A percentile compares a stretch with the other conserved stretches of the same genome.
These are phyloP conservation scores for Nigrospora osmanthi DNA, from an alignment of 2,329 filamentous ascomycete genomes.

Conservation along the genomic window DNA sequence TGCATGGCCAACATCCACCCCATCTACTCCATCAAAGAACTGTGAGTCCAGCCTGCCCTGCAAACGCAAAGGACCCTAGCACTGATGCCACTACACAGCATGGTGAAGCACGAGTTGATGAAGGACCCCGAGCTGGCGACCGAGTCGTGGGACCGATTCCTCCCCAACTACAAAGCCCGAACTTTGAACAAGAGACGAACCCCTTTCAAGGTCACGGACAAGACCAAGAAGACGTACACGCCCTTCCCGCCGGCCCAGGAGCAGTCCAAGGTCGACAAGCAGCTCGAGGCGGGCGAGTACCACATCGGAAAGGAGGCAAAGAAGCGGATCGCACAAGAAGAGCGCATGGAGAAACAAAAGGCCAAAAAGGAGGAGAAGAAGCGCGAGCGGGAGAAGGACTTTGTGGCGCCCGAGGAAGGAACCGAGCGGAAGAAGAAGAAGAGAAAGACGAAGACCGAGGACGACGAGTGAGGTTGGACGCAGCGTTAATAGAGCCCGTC, in stretches of 20 bases:
- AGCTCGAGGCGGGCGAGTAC: conserved; percentile 97
- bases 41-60: conserved; percentile 56
- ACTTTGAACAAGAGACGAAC: conserved; percentile 76
- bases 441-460: conserved; percentile 48
- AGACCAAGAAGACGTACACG: conserved; percentile 89
- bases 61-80: conserved; percentile 24
- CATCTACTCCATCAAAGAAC: conserved; percentile 70
- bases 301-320: conserved; percentile 91
- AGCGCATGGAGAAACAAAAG: conserved; percentile 76
- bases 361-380: conserved; percentile 83
- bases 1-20: conserved; percentile 95
- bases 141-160: conserved; percentile 89
- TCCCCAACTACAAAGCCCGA: conserved; percentile 95
- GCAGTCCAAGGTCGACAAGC: conserved; percentile 97
- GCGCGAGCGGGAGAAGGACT: conserved; percentile 77
- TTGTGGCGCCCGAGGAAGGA: conserved; percentile 70
- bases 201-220: conserved; percentile 84
- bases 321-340: conserved; percentile 72
- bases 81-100: conserved; percentile 44
- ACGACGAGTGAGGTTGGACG: conserved; percentile 7
- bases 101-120: conserved; percentile 83
- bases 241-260: conserved; percentile 94
- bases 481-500: no score
- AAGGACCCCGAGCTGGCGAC: conserved; percentile 81
- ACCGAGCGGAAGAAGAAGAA: conserved; percentile 55